Conservation (phyloP, 768 basidiomycete genomes). For the Serendipita sp. region DNA sequence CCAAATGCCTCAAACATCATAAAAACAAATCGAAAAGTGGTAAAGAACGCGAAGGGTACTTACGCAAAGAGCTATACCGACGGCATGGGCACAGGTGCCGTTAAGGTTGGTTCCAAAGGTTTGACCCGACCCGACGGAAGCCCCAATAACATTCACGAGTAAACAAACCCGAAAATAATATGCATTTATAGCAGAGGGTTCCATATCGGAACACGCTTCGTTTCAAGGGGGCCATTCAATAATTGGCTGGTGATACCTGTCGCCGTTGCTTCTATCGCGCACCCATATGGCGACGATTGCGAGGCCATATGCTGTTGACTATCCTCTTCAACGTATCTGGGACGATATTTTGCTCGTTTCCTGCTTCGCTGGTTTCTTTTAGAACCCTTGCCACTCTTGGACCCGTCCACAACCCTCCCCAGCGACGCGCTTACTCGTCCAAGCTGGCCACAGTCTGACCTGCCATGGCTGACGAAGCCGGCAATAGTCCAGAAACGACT, state of each 20-base stretch:
- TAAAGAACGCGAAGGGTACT: neutral
- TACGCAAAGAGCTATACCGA: neutral
- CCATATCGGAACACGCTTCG: too few relatives aligned
- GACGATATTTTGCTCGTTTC: too few relatives aligned
- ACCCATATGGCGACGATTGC: neutral
- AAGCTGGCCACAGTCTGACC: too few relatives aligned
- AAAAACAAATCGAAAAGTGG: neutral
- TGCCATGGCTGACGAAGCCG: too few relatives aligned
- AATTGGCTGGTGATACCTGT: neutral
- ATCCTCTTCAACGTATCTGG: neutral
- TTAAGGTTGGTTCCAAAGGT: neutral
- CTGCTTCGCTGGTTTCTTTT: neutral
- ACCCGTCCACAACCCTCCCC: neutral
- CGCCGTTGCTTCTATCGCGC: neutral
- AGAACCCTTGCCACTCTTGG: neutral
- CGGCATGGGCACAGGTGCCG: neutral
- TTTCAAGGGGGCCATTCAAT: neutral
- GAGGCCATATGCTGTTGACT: neutral
- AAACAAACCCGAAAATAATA: neutral
- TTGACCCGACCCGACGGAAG: neutral
- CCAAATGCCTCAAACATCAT: slow-evolving; percentile 7
- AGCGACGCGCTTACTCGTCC: neutral
- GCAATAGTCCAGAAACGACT: too few relatives aligned
- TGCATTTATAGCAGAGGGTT: neutral
- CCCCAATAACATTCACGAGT: neutral